phyloP scores from a whole-genome alignment of 495 filamentous ascomycete genomes.

The Penicillium bovifimosum region DNA sequence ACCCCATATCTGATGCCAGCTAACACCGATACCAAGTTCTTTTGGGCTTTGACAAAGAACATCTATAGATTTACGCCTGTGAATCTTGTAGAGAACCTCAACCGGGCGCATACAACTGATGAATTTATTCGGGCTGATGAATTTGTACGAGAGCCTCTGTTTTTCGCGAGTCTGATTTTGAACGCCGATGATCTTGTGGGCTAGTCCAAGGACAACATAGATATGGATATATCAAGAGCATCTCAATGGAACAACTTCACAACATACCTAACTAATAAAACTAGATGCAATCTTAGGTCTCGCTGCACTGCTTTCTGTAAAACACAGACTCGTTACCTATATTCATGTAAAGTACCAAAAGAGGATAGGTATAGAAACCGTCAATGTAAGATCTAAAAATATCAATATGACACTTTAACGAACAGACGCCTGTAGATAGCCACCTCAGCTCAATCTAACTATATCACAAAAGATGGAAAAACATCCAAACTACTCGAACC shows the following conservation, averaged over 20 bases:
- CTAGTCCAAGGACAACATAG: background rate
- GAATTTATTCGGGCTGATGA: slow-evolving; percentile 35
- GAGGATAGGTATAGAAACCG: too few species aligned
- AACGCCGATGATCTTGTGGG: slow-evolving; percentile 13
- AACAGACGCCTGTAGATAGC: too few species aligned
- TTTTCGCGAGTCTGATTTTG: slow-evolving; percentile 15
- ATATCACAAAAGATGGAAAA: background rate
- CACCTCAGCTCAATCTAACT: background rate
- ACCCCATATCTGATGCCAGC: slow-evolving; percentile 54
- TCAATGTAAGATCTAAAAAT: too few species aligned
- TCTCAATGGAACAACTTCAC: background rate
- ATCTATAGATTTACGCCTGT: slow-evolving; percentile 50
- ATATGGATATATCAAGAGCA: background rate
- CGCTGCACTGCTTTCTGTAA: background rate
- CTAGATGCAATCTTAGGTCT: background rate
- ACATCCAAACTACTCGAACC: slow-evolving; percentile 5
- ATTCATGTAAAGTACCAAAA: too few species aligned
- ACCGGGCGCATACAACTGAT: slow-evolving; percentile 45
- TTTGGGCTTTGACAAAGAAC: slow-evolving; percentile 51
- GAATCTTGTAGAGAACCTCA: slow-evolving; percentile 29
- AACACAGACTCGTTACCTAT: too few species aligned
- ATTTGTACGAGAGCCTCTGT: slow-evolving; percentile 13
- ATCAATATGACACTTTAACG: too few species aligned
- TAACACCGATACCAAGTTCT: slow-evolving; percentile 58
- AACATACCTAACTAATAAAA: background rate